Evolutionary conservation across 306 rosid genomes (phyloP).

Genomic region (Sindora glabra): DNA sequence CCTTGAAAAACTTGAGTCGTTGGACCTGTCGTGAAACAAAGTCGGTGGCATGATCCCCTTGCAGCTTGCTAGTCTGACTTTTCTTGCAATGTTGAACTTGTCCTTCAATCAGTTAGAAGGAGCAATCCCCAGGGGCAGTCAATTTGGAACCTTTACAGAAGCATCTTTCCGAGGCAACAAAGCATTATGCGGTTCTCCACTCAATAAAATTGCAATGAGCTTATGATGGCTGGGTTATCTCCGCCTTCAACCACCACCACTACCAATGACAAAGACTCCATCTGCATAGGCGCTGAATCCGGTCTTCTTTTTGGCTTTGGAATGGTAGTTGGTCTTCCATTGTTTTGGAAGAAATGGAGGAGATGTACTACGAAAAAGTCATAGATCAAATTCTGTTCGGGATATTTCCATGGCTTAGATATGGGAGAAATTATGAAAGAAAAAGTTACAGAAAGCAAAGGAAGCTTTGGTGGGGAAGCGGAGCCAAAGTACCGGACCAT

Average conservation of each 20-base stretch:
- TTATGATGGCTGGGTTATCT: not conserved
- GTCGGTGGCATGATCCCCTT: slow-evolving; percentile 5
- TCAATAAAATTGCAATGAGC: not conserved
- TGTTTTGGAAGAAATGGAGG: slow-evolving; percentile 14
- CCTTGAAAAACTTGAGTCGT: not conserved
- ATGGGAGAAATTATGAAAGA: not conserved
- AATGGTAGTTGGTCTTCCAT: not conserved
- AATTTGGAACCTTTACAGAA: slow-evolving; percentile 6
- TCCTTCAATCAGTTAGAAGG: slow-evolving; percentile 18
- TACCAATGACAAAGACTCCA: too few species aligned
- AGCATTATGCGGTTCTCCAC: slow-evolving; percentile 10
- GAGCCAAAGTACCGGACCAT: too few species aligned
- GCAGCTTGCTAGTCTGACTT: not conserved
- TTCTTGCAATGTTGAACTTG: slow-evolving; percentile 2
- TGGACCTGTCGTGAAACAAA: slow-evolving; percentile 17
- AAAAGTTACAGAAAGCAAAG: not conserved
- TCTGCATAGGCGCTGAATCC: not conserved
- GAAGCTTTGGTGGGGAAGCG: not conserved
- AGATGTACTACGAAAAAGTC: not conserved
- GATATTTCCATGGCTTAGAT: not conserved
- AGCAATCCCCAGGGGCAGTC: slow-evolving; percentile 6
- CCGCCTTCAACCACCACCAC: too few species aligned
- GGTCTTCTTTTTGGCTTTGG: slow-evolving; percentile 14
- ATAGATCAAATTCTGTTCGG: not conserved
- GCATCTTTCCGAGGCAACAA: slow-evolving; percentile 3